Evolutionary conservation across 2,329 filamentous ascomycete species (phyloP).

Genomic region (Ambrosiella xylebori): DNA sequence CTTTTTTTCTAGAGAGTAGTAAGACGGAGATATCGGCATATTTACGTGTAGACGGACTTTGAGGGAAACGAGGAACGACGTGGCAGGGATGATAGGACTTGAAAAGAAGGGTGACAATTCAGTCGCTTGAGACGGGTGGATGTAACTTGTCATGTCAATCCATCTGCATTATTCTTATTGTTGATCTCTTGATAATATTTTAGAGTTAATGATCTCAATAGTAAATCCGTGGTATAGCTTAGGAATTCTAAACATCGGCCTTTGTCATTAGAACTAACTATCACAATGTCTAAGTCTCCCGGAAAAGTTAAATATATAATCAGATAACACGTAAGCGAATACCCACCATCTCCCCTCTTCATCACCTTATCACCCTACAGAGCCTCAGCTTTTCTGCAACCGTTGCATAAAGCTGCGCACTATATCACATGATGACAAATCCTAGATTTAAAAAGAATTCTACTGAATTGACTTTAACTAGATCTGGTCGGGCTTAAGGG

Average conservation of each 20-base stretch:
- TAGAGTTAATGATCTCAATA: no score
- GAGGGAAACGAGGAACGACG: background rate
- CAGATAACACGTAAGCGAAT: background rate
- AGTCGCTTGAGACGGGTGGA: background rate
- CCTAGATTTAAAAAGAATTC: background rate
- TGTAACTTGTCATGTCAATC: background rate
- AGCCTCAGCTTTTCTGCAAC: background rate
- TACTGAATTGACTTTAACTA: background rate
- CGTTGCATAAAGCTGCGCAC: background rate
- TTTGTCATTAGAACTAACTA: no score
- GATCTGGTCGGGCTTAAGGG: background rate
- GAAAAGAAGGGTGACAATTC: background rate
- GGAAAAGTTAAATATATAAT: background rate
- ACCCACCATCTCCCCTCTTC: background rate
- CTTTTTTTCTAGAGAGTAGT: no score
- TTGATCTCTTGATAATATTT: no score
- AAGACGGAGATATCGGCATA: no score
- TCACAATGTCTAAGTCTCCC: background rate
- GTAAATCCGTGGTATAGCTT: background rate
- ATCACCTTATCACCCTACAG: background rate
- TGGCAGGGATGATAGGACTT: background rate
- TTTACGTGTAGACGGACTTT: background rate
- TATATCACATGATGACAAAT: background rate
- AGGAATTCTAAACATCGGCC: background rate
- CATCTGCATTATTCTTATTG: no score